These are phyloP conservation scores for Thamnidium elegans DNA, from an alignment of 192 early-diverging fungal genomes.

Conservation along the genomic window DNA sequence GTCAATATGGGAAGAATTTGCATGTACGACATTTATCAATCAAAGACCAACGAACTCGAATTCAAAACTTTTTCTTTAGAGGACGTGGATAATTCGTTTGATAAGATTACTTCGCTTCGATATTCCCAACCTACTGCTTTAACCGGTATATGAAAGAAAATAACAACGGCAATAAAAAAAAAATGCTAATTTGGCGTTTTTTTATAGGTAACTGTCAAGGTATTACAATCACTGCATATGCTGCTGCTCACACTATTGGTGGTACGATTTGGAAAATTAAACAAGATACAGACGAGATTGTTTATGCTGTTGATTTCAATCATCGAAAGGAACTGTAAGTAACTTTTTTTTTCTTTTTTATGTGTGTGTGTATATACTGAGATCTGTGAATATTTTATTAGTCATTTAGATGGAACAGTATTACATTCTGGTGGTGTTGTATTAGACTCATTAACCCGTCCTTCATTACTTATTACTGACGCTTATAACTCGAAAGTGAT, in stretches of 20 bases:
- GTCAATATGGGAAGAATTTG: constrained; percentile 87
- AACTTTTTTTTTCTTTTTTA: neutral
- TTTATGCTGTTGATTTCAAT: constrained; percentile 97
- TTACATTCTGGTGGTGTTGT: constrained; percentile 61
- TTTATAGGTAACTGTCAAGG: constrained; percentile 70
- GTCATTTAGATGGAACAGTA: constrained; percentile 77
- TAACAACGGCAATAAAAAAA: neutral
- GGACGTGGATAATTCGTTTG: constrained; percentile 85
- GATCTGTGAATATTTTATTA: constrained; percentile 17
- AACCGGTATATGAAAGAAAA: constrained; percentile 41
- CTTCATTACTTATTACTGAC: constrained; percentile 93
- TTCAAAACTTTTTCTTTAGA: constrained; percentile 74
- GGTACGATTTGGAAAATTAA: constrained; percentile 97
- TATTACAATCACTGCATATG: constrained; percentile 86
- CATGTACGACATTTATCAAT: constrained; percentile 77
- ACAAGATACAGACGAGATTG: constrained; percentile 89
- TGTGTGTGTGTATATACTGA: neutral
- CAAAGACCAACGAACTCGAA: constrained; percentile 63
- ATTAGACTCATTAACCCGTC: constrained; percentile 64
- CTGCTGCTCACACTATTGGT: constrained; percentile 92
- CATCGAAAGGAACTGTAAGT: constrained; percentile 84
- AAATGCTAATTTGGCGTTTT: neutral
- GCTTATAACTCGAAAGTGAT: constrained; percentile 70
- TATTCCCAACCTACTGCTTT: constrained; percentile 85
- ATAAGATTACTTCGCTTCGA: constrained; percentile 72